phyloP scores from a whole-genome alignment of 208 protist genomes.

The Crithidia sp. region DNA sequence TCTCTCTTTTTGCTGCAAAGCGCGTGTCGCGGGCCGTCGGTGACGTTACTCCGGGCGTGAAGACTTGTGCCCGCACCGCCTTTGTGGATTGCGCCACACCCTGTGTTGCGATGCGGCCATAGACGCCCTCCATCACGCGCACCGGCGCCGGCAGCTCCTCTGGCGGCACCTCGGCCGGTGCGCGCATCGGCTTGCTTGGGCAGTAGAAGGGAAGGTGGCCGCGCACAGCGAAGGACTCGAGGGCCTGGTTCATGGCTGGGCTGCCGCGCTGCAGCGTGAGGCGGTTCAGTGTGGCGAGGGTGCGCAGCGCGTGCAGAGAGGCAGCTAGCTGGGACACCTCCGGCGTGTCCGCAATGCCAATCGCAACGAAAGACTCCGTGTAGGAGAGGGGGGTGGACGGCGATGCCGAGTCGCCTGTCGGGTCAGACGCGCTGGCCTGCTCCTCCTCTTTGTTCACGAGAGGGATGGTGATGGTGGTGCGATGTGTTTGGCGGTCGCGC shows the following conservation, averaged over 20 bases:
- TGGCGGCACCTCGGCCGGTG: neutral
- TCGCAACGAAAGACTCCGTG: conserved; percentile 65
- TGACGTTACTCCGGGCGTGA: conserved; percentile 1
- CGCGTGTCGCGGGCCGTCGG: neutral
- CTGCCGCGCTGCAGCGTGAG: conserved; percentile 11
- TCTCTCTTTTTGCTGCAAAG: neutral
- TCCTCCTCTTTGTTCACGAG: conserved; percentile 19
- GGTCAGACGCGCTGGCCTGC: too few relatives aligned
- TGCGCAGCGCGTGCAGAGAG: conserved; percentile 74
- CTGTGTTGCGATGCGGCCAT: conserved; percentile 15
- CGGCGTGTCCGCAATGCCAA: conserved; percentile 66
- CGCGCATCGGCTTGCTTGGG: conserved; percentile 12
- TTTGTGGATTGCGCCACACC: neutral
- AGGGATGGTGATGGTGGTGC: conserved; percentile 77
- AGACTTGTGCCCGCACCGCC: conserved; percentile 12
- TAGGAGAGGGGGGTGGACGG: conserved; percentile 17
- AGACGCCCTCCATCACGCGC: conserved; percentile 33
- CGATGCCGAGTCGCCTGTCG: neutral
- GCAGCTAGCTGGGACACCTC: conserved; percentile 65
- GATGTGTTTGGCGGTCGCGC: conserved; percentile 59
- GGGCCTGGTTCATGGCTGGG: conserved; percentile 9
- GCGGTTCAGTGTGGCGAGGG: conserved; percentile 54
- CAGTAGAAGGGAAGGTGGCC: conserved; percentile 8
- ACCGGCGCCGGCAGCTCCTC: conserved; percentile 25
- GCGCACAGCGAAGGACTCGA: conserved; percentile 25